Evolutionary conservation across 2,329 filamentous ascomycete species (phyloP).

Genomic region (Lachnellula occidentalis): DNA sequence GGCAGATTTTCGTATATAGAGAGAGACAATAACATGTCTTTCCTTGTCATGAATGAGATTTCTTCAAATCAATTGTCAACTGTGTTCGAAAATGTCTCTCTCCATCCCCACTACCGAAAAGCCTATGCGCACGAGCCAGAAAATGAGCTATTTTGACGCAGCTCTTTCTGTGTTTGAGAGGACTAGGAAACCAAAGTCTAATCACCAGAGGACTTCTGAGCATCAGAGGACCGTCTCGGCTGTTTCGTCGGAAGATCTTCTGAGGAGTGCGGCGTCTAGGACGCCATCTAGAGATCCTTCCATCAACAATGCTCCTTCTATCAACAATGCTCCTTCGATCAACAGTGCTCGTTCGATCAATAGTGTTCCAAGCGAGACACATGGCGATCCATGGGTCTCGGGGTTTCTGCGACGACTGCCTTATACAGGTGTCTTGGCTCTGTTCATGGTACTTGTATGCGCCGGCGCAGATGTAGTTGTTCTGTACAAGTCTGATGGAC

Average conservation of each 20-base stretch:
- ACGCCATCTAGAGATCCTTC: too few relatives aligned
- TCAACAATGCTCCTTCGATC: background rate
- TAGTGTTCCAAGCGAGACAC: background rate
- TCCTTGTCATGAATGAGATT: background rate
- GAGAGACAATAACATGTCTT: background rate
- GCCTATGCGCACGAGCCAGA: background rate
- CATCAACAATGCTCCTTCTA: too few relatives aligned
- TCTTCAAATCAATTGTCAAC: background rate
- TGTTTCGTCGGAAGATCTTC: background rate
- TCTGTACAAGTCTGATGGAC: background rate
- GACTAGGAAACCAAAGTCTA: background rate
- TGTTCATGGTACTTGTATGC: conserved; percentile 1
- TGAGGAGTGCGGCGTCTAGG: background rate
- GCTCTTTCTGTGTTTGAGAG: background rate
- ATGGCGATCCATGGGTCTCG: conserved; percentile 2
- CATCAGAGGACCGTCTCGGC: background rate
- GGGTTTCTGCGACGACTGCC: background rate
- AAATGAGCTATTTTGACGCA: background rate
- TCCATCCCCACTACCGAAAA: background rate
- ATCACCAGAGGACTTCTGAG: background rate
- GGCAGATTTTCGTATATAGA: background rate
- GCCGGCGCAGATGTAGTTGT: background rate
- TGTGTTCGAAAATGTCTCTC: background rate
- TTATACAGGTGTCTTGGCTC: background rate
- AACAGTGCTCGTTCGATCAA: background rate